These are phyloP conservation scores for Cryptococcus sp. DNA, from an alignment of 1,284 basidiomycete genomes.

Conservation along the genomic window DNA sequence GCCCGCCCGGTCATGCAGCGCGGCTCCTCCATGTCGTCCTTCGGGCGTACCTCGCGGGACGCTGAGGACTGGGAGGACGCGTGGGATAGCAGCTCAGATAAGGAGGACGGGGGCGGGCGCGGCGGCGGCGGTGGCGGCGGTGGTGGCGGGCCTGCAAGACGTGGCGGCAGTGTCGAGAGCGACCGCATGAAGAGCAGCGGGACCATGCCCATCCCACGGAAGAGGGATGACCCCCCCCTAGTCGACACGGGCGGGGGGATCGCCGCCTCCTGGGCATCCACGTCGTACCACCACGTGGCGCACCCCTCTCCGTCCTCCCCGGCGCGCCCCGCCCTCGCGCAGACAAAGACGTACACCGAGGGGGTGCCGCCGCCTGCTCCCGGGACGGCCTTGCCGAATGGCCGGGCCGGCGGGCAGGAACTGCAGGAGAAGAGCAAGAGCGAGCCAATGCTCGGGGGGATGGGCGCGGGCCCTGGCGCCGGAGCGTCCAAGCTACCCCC, in stretches of 20 bases:
- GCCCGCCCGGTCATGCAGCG: slow-evolving; percentile 8
- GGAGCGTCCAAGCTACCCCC: slow-evolving; percentile 32
- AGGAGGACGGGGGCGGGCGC: slow-evolving; percentile 54
- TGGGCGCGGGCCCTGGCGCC: background rate
- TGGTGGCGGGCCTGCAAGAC: too few species aligned
- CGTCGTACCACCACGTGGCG: slow-evolving; percentile 30
- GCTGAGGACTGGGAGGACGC: slow-evolving; percentile 77
- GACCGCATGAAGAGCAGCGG: slow-evolving; percentile 3
- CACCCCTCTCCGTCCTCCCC: slow-evolving; percentile 16
- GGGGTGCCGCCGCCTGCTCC: slow-evolving; percentile 30
- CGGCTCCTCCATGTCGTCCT: slow-evolving; percentile 13
- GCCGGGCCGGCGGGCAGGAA: background rate
- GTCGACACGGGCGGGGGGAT: slow-evolving; percentile 2
- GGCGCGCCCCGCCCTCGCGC: slow-evolving; percentile 16
- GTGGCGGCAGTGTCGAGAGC: background rate
- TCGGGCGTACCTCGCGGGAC: slow-evolving; percentile 4
- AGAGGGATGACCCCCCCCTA: background rate
- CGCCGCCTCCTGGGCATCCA: slow-evolving; percentile 37
- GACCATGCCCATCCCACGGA: background rate
- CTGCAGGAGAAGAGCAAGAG: background rate
- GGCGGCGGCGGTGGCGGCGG: background rate
- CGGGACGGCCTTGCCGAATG: slow-evolving; percentile 16
- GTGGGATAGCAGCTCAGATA: slow-evolving; percentile 83
- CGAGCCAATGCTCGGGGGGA: background rate
- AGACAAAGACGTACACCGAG: slow-evolving; percentile 31